These are phyloP conservation scores for Mimosa pudica DNA, from an alignment of 306 rosid genomes.

Conservation along the genomic window DNA sequence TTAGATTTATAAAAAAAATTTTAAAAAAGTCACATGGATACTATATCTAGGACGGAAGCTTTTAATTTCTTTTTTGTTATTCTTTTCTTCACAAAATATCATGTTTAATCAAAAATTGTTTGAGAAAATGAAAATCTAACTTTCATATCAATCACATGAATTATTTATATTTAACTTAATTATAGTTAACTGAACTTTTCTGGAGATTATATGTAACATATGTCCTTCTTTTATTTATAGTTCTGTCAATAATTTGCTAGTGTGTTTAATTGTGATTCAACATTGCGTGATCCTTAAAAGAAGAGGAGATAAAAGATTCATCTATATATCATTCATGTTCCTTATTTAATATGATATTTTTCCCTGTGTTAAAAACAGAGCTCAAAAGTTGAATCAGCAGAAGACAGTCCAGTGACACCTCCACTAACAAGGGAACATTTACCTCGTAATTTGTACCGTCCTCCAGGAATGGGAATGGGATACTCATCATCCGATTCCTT, in stretches of 20 bases:
- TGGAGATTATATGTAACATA: neutral
- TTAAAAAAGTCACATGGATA: too few species aligned
- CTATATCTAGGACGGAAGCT: too few species aligned
- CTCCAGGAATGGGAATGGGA: conserved; percentile 55
- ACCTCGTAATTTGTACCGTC: conserved; percentile 56
- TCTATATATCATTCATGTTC: neutral
- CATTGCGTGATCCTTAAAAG: neutral
- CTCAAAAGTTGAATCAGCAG: conserved; percentile 61
- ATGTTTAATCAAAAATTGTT: neutral
- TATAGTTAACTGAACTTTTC: neutral
- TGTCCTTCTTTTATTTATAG: too few species aligned
- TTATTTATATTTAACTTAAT: neutral
- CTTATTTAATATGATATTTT: neutral
- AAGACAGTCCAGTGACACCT: conserved; percentile 60
- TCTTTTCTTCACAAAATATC: neutral
- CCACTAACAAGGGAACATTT: conserved; percentile 48
- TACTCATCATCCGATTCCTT: conserved; percentile 67
- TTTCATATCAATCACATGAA: neutral
- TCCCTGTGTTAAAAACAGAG: conserved; percentile 39
- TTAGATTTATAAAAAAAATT: too few species aligned
- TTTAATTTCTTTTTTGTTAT: neutral
- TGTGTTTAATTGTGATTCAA: neutral
- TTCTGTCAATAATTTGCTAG: neutral
- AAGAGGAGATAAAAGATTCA: neutral
- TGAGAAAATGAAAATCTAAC: neutral